Evolutionary conservation across 805 yeast species (phyloP).

Genomic region (Ogataea methylovora): DNA sequence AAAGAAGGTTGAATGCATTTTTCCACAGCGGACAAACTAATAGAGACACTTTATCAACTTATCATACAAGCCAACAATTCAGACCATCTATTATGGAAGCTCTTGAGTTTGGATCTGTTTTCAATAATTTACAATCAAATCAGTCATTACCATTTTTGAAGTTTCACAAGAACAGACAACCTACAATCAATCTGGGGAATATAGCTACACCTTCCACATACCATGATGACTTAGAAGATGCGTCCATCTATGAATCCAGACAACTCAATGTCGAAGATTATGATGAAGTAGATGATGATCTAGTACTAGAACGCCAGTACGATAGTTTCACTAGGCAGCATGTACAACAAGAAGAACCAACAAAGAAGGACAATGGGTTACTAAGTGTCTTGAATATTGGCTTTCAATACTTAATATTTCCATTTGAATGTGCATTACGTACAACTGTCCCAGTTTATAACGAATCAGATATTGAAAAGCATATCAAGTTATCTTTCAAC

Average conservation of each 20-base stretch:
- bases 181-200: background rate
- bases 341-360: background rate
- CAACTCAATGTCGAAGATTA: background rate
- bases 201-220: background rate
- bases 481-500: background rate
- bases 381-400: background rate
- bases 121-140: conserved; percentile 3
- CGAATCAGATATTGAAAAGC: background rate
- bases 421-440: background rate
- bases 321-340: conserved; percentile 1
- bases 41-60: background rate
- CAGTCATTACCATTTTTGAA: conserved; percentile 1
- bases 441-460: background rate
- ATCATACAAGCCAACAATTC: background rate
- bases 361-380: background rate
- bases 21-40: background rate
- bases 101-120: conserved; percentile 8
- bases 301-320: background rate
- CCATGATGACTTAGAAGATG: background rate
- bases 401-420: background rate
- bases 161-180: background rate
- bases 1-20: background rate
- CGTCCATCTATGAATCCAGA: background rate
- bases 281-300: background rate
- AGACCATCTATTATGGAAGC: conserved; percentile 9